A percentile compares a stretch with the other conserved stretches of the same genome.
Evolutionary conservation across 2,329 filamentous ascomycete species (phyloP).

Genomic region (Sarocladium oryzae): DNA sequence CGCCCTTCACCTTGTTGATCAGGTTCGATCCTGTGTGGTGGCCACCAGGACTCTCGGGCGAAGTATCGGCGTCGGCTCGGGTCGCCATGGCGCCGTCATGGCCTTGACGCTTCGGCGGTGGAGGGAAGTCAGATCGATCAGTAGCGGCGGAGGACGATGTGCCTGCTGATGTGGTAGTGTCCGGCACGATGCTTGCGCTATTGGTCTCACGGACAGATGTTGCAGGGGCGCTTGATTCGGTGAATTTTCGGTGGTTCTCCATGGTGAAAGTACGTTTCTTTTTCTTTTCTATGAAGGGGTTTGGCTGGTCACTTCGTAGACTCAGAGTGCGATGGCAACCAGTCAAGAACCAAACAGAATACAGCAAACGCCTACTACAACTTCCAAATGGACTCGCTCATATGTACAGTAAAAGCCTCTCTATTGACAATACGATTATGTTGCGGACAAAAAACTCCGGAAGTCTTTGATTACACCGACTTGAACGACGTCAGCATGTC

Average conservation of each 20-base stretch:
- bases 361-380: too few relatives aligned
- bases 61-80: neutral
- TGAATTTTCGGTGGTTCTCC: neutral
- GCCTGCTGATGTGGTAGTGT: too few relatives aligned
- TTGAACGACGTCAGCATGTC: neutral
- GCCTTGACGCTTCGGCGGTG: neutral
- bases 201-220: too few relatives aligned
- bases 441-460: neutral
- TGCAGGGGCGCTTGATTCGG: neutral
- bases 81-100: neutral
- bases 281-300: too few relatives aligned
- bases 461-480: neutral
- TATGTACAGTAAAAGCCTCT: too few relatives aligned
- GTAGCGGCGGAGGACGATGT: neutral
- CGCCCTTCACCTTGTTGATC: conserved; percentile 4
- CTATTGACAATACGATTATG: too few relatives aligned
- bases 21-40: neutral
- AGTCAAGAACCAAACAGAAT: too few relatives aligned
- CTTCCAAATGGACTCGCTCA: too few relatives aligned
- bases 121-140: neutral
- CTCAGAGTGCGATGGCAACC: too few relatives aligned
- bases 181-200: too few relatives aligned
- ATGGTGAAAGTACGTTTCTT: neutral
- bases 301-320: too few relatives aligned
- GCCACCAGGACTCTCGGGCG: neutral